Evolutionary conservation across 352 stramenopile genomes (phyloP), one percentile per base, ranked within the genome.

Genomic region (Globisporangium cystogenes): DNA sequence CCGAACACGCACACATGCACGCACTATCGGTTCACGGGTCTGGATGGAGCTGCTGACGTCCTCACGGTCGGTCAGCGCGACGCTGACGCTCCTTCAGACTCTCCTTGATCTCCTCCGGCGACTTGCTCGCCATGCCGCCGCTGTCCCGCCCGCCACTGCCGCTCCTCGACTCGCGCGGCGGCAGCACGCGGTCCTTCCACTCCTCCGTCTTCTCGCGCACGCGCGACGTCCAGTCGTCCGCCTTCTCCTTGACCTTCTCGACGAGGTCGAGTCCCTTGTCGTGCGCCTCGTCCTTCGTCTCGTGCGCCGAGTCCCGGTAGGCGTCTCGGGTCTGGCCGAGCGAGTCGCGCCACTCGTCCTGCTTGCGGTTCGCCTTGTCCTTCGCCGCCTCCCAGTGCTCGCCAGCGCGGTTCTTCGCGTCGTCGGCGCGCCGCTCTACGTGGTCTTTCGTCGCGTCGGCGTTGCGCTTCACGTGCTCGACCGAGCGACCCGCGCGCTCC

Each of bases 191-290:
- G 39, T 64, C 66, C 27, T 64, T 70, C 57, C 58, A 67, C 43
- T 68, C 64, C 16, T 60, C 64, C 29, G 61, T 57, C 51, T 57
- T 72, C 42, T 73, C 61, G 46, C 52, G 56, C 42, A 69, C 65
- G 39, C 46, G 59, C 36, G 60, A 39, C 24, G 58, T 64, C 37
- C 56, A 55, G 48, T 73, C 54, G 51, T 67, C 51, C 15, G 60
- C 65, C 36, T 41, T 69, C 46, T 73, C 63, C 51, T 70, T 72
- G 35, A 72, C 63, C n/a, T 29, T 24, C 26, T 53, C 53, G 11
- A 52, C 24, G 20, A 53, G 33, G 20, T 33, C 37, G 26, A 23
- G 18, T 5, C 45, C 45, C 18, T 29, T 53, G 45, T 47, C 43
- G 44, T 40, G 53, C 23, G 39, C 35, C 4, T 59, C 53, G 35